phyloP scores from a whole-genome alignment of 208 protist species.

The Trypanosoma mega region DNA sequence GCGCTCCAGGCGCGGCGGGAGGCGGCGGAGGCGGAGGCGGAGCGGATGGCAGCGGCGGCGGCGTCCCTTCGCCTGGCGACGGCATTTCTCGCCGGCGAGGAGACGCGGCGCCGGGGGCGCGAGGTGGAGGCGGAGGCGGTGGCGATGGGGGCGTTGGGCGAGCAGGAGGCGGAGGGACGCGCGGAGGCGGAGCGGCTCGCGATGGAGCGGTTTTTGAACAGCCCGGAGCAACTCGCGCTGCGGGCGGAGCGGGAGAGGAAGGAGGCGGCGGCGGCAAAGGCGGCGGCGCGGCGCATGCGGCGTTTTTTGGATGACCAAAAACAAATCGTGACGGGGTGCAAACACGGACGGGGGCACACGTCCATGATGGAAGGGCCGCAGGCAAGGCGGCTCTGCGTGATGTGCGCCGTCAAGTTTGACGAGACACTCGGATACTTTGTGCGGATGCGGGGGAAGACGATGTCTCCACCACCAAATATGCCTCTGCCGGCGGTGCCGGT shows the following conservation, averaged over 20 bases:
- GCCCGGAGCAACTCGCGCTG: constrained; percentile 71
- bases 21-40: constrained; percentile 14
- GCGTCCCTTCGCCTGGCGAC: constrained; percentile 42
- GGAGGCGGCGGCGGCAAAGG: constrained; percentile 29
- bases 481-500: background rate
- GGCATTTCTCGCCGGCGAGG: constrained; percentile 49
- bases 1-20: constrained; percentile 4
- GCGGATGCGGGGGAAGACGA: constrained; percentile 34
- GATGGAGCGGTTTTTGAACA: constrained; percentile 69
- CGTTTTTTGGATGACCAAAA: constrained; percentile 54
- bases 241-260: constrained; percentile 45
- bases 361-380: constrained; percentile 60
- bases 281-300: constrained; percentile 29
- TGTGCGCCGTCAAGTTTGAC: constrained; percentile 71
- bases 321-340: constrained; percentile 52
- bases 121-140: constrained; percentile 28
- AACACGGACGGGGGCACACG: constrained; percentile 44
- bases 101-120: constrained; percentile 35
- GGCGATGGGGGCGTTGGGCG: constrained; percentile 20
- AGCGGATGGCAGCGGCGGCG: constrained; percentile 17
- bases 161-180: constrained; percentile 26
- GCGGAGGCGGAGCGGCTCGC: constrained; percentile 53
- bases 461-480: constrained; percentile 13
- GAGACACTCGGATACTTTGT: constrained; percentile 68
- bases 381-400: constrained; percentile 45